Base-by-base conservation (phyloP, 176 grass and related monocot genomes). In the Areca catechu region DNA sequence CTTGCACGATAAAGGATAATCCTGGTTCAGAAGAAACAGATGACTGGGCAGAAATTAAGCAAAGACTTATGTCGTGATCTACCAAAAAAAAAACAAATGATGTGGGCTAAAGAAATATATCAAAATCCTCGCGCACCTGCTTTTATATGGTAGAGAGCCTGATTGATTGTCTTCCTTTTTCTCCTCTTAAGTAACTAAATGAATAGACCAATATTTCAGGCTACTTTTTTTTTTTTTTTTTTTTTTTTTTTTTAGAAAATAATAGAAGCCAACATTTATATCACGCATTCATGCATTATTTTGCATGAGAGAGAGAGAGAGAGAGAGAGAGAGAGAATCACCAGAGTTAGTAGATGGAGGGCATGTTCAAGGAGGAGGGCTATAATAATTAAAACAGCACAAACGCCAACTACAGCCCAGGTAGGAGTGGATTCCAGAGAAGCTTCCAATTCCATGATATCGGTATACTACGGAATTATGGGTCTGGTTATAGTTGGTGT, bases 361-460 rank as follows among this genome's bases (percentile, higher is more conserved):
- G 9, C 53, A 55, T 55, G 53, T 21, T 55, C 53, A 12, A 21
- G 9, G 53, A 55, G 53, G 53, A 55, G 53, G 22, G 53, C 53
- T 49, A 63, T 16, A 15, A 20, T 19, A 15, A 43, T 43, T 10
- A 43, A 43, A 43, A 43, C 34, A 12, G 34, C 34, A 43, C 50
- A 53, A 54, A 66, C 15, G 15, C 49, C 49, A 17, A 22, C 22
- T 7, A 66, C 24, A 66, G 23, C 63, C 63, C 63, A 66, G 1
- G 63, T 66, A 51, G 63, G 63, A 19, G 63, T 66, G 6, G 22
- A 53, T 27, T 66, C 49, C n/a, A 66, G 50, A 19, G 63, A 66
- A 29, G 50, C 50, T 30, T 53, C 48, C 48, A 20, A 29, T 20
- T 34, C 17, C 50, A n/a, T 17, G 1, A 30, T 53, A 43, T 43